Evolutionary conservation across 371 early-diverging fungal genomes (phyloP), one percentile per base, ranked within the genome.

Genomic region (Saksenaea oblongispora): DNA sequence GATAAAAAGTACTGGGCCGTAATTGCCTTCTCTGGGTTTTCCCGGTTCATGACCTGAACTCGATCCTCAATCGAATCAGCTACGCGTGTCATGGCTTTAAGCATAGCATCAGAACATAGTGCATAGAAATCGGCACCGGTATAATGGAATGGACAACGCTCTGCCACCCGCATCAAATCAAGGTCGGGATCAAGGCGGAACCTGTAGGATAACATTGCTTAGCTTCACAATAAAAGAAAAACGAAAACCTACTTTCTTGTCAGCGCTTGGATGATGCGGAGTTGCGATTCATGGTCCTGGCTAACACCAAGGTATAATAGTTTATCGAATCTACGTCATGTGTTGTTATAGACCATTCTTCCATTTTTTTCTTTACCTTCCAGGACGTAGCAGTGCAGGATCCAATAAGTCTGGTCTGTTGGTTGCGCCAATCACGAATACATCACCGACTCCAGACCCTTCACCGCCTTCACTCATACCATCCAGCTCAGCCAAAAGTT

Each of bases 351-450:
- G 8, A 15, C 22, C 35, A 35, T 60, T 31, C 9, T 24, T 35
- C 22, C 34, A n/a, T 15, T 13, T n/a, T 14, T n/a, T 1, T 9
- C 7, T 63, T 65, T 66, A 74, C 78, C 78, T 69, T 65, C 71
- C 86, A 66, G 63, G 86, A 82, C 83, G 96, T 67, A 56, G 73
- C 54, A 99, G 77, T 1, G 99, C 99, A 13, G 96, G 93, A 67
- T 99, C 99, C 10, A 99, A 78, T 42, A 99, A 79, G 84, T 99
- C 99, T 0, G 99, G 98, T 63, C 99, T 84, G 75, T 99, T 99
- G 11, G 99, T 99, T 0, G 99, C 99, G 42, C 98, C 99, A 75
- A 99, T 98, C 5, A 99, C 99, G 89, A 99, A 99, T n/a, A 99
- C 99, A 67, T 95, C 91, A 7, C 86, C 87, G 1, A 84, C 88